Evolutionary conservation across 805 yeast genomes (phyloP), one percentile per base, ranked within the genome.

Genomic region (Diddensiella transvaalensis): DNA sequence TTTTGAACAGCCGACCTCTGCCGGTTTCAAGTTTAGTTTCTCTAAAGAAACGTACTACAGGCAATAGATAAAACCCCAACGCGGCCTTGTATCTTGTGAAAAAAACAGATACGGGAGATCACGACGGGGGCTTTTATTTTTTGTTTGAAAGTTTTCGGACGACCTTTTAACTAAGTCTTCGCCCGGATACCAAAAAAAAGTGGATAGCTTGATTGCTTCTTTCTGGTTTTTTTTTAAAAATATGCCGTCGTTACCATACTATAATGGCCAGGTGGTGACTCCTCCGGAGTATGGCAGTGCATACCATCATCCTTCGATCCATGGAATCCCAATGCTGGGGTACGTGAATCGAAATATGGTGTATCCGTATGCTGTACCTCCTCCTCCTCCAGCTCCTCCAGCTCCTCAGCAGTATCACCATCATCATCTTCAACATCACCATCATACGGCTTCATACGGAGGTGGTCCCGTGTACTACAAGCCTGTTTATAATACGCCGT

Each of bases 141-240:
- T 8, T 38, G 13, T 21, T 19, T 15, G 8, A 18, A 17, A 17
- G 15, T 35, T n/a, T 8, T 26, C 15, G 18, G 47, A 50, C 58
- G 60, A 56, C 56, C 60, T 55, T 57, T 57, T 57, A 47, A 48
- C 52, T 57, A 56, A 56, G 60, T 54, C 44, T 47, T 56, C 53
- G 53, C 39, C 44, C 24, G 15, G 19, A 36, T 8, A 10, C 29
- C 21, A 13, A 23, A 5, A 40, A 26, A 22, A 21, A n/a, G 23
- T 10, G 22, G n/a, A 38, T 17, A n/a, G n/a, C 18, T 26, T 26
- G 8, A 13, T 26, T 26, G 32, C 32, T 13, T 18, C 6, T 8
- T 18, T 18, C 10, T 11, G 13, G n/a, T 22, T 22, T 38, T 22
- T 10, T 22, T 15, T 6, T 17, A 33, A 13, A 15, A 39, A 30